Percentiles rank a stretch among this genome's conserved stretches.
These are phyloP conservation scores for Platanthera guangdongensis DNA, from an alignment of 106 monocot species.

Conservation along the genomic window DNA sequence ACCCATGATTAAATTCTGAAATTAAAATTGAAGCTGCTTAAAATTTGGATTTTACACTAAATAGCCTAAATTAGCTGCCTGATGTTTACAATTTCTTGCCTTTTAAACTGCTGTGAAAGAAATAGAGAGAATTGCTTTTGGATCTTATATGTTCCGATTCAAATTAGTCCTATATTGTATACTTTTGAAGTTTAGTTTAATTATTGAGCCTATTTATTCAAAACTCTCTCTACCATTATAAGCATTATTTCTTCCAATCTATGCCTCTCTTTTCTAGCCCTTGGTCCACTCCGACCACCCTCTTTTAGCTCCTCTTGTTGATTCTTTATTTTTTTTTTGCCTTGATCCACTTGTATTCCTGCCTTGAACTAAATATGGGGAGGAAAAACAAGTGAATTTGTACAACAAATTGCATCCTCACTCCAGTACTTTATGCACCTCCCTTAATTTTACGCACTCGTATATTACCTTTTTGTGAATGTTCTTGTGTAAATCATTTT, in stretches of 20 bases:
- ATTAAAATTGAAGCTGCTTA: too few species aligned
- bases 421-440: neutral
- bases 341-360: neutral
- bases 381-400: neutral
- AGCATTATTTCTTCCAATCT: neutral
- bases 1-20: too few species aligned
- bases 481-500: too few species aligned
- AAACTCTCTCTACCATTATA: neutral
- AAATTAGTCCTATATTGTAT: too few species aligned
- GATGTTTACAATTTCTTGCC: too few species aligned
- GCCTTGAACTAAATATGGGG: neutral
- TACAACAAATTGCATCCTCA: neutral
- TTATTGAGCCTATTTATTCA: neutral
- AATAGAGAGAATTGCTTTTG: too few species aligned
- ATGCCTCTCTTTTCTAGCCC: neutral
- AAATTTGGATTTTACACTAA: too few species aligned
- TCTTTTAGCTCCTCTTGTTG: neutral
- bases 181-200: too few species aligned
- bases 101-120: too few species aligned
- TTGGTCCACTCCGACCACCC: neutral
- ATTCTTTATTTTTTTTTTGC: neutral
- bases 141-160: too few species aligned
- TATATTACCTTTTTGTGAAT: too few species aligned
- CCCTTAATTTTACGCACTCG: neutral
- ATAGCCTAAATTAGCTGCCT: too few species aligned